Base-by-base conservation (phyloP, 2,329 filamentous ascomycete genomes). In the Clonostachys rosea region DNA sequence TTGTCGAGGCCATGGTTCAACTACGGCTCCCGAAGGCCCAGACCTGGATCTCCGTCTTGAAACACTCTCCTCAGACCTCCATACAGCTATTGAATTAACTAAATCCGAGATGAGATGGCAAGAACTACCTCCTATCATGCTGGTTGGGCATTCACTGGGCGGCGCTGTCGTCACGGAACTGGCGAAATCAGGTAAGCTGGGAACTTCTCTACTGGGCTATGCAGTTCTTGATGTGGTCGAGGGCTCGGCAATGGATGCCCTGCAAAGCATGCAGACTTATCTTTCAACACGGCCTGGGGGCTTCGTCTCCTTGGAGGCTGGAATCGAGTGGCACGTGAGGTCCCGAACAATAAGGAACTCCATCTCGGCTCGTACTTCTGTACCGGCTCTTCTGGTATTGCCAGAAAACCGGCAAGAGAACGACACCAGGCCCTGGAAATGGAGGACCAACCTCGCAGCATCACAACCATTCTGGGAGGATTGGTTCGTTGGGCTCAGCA, bases 161-260 rank as follows among this genome's bases (percentile, higher is more conserved):
- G 94, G 94, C 13, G 92, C 92, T 7, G 89, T 97, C 0, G 83
- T 96, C 9, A 95, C 90, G 1, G 83, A 96, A 59, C 74, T 95
- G 47, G 91, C 91, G 12, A 83, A 79, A 59, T 76, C 76, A 16
- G 81, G 81, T 2, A 70, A 75, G 37, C 70, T 96, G 35, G 88
- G 86, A 2, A 64, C 69, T 36, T 78, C 83, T 24, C 64, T 97
- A 2, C 73, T 97, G 14, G 94, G 89, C 17, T 96, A 92, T 66
- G 89, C 84, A 5, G 91, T 97, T 8, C 74, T 99, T 14, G 94
- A 99, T 66, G 90, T 99, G 5, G 94, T 99, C 30, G 94, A 99
- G 67, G 89, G 94, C 11, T 95, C 89, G 1, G 94, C 94, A 34
- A 92, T 99, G 66, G 94, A 97, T 63, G 92, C 94, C 4, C 75